Percentiles rank a stretch among this genome's conserved stretches.
Evolutionary conservation across 2,329 filamentous ascomycete species (phyloP).

Genomic region (Chaetoscypha palmicola): DNA sequence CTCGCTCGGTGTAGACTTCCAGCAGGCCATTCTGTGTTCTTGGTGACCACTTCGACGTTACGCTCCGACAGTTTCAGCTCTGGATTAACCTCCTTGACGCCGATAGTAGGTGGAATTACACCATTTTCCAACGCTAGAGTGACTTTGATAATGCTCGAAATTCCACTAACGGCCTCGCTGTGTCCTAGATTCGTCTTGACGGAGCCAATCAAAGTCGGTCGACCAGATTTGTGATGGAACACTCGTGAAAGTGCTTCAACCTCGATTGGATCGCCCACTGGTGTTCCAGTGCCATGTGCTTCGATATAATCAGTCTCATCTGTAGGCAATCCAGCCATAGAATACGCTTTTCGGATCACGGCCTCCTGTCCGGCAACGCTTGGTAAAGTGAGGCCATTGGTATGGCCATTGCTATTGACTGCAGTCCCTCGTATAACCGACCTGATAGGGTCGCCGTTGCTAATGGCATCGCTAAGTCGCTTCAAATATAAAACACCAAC

Average conservation of each 20-base stretch:
- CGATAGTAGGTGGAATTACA: constrained; percentile 29
- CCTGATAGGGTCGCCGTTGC: constrained; percentile 51
- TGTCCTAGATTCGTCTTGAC: constrained; percentile 29
- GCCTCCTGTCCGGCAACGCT: constrained; percentile 36
- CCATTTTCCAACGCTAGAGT: constrained; percentile 21
- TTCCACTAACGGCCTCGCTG: constrained; percentile 18
- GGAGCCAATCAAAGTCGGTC: constrained; percentile 9
- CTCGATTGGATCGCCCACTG: constrained; percentile 16
- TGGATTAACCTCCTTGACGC: constrained; percentile 13
- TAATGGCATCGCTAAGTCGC: constrained; percentile 48
- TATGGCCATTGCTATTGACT: constrained; percentile 50
- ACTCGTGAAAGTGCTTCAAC: constrained; percentile 9
- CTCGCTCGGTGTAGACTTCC: constrained; percentile 8
- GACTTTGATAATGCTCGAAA: constrained; percentile 26
- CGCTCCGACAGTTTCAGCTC: constrained; percentile 26
- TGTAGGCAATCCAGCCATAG: constrained; percentile 5
- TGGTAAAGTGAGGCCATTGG: constrained; percentile 49
- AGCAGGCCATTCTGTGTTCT: constrained; percentile 6
- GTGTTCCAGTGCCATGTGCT: constrained; percentile 16
- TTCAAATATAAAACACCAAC: constrained; percentile 53
- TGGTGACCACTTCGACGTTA: constrained; percentile 26
- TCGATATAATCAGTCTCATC: constrained; percentile 12
- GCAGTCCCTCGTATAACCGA: constrained; percentile 47
- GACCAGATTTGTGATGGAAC: background rate
- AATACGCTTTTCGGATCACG: constrained; percentile 16